Percentiles rank a stretch among this genome's conserved stretches.
Evolutionary conservation across 2,329 filamentous ascomycete genomes (phyloP).

Genomic region (Fusarium clavum): DNA sequence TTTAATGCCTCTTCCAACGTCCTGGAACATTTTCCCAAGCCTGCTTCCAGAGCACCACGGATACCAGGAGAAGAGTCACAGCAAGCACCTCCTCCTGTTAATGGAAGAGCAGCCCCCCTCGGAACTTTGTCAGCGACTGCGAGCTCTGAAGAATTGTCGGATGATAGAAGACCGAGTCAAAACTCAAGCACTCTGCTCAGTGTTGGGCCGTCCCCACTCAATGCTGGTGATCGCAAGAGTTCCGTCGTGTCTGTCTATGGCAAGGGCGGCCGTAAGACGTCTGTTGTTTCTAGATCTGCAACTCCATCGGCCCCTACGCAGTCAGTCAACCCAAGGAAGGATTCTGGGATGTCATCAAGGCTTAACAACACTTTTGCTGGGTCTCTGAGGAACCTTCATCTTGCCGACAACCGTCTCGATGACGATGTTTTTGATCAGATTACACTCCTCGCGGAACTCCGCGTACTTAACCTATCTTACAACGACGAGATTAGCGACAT

Average conservation of each 20-base stretch:
- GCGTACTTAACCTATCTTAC: constrained; percentile 92
- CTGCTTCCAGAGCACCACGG: constrained; percentile 75
- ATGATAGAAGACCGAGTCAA: constrained; percentile 82
- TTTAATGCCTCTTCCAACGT: constrained; percentile 97
- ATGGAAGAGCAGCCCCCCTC: constrained; percentile 56
- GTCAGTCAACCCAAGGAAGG: constrained; percentile 74
- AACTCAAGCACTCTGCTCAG: constrained; percentile 81
- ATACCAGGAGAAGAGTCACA: constrained; percentile 63
- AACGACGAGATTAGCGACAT: constrained; percentile 90
- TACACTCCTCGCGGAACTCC: constrained; percentile 81
- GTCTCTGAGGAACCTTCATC: constrained; percentile 83
- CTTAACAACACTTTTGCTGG: constrained; percentile 88
- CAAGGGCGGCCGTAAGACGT: constrained; percentile 85
- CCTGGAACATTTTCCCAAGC: constrained; percentile 89
- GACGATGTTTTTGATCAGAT: constrained; percentile 97
- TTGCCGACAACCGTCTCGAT: constrained; percentile 93
- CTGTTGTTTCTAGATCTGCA: constrained; percentile 76
- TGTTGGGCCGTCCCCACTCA: constrained; percentile 77
- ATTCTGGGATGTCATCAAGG: constrained; percentile 85
- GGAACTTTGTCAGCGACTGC: constrained; percentile 68
- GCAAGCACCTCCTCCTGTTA: constrained; percentile 51
- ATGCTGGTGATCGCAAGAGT: constrained; percentile 76
- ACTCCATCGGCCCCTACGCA: constrained; percentile 63
- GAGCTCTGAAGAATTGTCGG: constrained; percentile 81
- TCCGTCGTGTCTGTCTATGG: constrained; percentile 86